A percentile compares a stretch with the other conserved stretches of the same genome.
Conservation (phyloP, 176 grass and related monocot genomes). For the Lolium rigidum region DNA sequence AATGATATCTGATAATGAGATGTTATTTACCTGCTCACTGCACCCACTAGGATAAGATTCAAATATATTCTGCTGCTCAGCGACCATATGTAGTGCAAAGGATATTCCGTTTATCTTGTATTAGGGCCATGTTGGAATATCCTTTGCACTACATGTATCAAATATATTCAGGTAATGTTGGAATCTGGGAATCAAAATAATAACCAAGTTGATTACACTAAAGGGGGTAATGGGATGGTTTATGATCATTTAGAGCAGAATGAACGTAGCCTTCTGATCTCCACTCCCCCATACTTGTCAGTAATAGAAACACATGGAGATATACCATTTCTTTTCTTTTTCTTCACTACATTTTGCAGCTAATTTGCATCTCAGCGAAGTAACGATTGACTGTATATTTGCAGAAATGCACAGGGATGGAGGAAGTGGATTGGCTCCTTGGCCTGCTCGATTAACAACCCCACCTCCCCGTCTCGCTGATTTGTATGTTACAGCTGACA, state of each 20-base stretch:
- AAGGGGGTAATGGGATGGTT: constrained; percentile 4
- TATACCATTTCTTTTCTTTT: constrained; percentile 26
- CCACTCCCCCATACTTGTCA: not conserved
- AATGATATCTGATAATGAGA: not conserved
- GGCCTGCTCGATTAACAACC: constrained; percentile 89
- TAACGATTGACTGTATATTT: constrained; percentile 47
- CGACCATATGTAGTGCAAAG: not conserved
- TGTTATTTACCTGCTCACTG: not conserved
- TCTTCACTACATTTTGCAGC: not conserved
- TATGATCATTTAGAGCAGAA: constrained; percentile 21
- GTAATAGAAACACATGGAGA: constrained; percentile 1
- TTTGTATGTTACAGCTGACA: constrained; percentile 76
- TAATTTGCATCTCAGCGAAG: constrained; percentile 36
- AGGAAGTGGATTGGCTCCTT: constrained; percentile 88
- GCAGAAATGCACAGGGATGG: constrained; percentile 90
- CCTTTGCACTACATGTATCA: too few species aligned
- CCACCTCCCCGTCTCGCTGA: constrained; percentile 92
- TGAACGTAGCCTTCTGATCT: not conserved
- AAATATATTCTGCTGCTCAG: constrained; percentile 8
- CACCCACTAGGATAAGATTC: not conserved
- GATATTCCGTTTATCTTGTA: constrained; percentile 7
- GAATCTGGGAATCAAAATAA: constrained; percentile 13
- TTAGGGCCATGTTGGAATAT: too few species aligned
- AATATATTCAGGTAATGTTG: constrained; percentile 12
- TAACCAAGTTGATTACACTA: not conserved